Conservation (phyloP, 768 basidiomycete genomes). For the Termitomyces sp. region DNA sequence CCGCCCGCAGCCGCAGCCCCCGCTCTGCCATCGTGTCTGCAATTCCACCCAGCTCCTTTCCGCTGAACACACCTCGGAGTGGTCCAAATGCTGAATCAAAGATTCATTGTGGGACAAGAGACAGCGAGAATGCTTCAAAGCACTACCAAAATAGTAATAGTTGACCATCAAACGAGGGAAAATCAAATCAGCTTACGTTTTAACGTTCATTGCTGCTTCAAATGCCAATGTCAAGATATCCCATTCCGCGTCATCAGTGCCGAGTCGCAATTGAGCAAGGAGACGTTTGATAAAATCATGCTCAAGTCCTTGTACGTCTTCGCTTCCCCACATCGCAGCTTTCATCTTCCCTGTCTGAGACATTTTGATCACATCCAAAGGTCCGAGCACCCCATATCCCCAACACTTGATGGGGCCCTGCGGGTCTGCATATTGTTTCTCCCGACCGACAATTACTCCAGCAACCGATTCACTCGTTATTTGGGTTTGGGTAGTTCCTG, state of each 20-base stretch:
- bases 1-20: slow-evolving; percentile 57
- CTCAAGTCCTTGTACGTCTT: slow-evolving; percentile 51
- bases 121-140: slow-evolving; percentile 61
- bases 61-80: slow-evolving; percentile 56
- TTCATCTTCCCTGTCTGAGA: slow-evolving; percentile 21
- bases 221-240: slow-evolving; percentile 62
- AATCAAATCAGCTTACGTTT: slow-evolving; percentile 37
- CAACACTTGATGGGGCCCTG: slow-evolving; percentile 72
- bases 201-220: slow-evolving; percentile 54
- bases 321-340: slow-evolving; percentile 31
- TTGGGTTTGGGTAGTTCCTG: slow-evolving; percentile 21
- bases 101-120: slow-evolving; percentile 61
- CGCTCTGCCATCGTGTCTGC: slow-evolving; percentile 77
- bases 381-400: slow-evolving; percentile 47
- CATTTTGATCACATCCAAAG: slow-evolving; percentile 40
- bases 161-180: background rate
- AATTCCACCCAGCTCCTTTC: slow-evolving; percentile 53
- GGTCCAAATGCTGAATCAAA: slow-evolving; percentile 65
- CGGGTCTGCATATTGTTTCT: slow-evolving; percentile 52
- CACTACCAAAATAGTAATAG: slow-evolving; percentile 35
- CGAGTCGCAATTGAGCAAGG: slow-evolving; percentile 52
- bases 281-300: slow-evolving; percentile 46
- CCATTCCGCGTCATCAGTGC: slow-evolving; percentile 54
- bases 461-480: slow-evolving; percentile 57
- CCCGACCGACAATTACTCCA: slow-evolving; percentile 62